Percentiles rank a stretch among this genome's conserved stretches.
Evolutionary conservation across 1,284 basidiomycete genomes (phyloP).

Genomic region (Heterobasidion parviporum): DNA sequence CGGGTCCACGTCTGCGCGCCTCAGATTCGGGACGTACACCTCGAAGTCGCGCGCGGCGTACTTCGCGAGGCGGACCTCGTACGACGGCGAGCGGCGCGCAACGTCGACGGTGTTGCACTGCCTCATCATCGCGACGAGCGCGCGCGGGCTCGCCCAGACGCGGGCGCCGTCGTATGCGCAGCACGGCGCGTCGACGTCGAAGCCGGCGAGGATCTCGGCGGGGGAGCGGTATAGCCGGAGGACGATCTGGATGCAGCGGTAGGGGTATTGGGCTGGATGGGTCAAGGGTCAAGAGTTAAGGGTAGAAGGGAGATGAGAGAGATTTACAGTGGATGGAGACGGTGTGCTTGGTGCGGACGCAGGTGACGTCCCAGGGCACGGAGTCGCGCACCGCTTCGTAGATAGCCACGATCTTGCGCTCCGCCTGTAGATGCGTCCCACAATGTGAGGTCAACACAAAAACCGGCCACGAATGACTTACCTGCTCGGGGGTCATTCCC

Average conservation of each 20-base stretch:
- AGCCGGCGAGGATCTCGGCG: constrained; percentile 53
- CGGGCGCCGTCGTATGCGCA: constrained; percentile 46
- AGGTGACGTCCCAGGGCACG: constrained; percentile 57
- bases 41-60: constrained; percentile 47
- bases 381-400: constrained; percentile 55
- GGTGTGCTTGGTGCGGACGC: constrained; percentile 53
- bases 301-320: background rate
- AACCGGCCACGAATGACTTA: background rate
- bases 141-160: constrained; percentile 49
- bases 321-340: constrained; percentile 43
- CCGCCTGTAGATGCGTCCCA: constrained; percentile 28
- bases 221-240: constrained; percentile 25
- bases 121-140: constrained; percentile 48
- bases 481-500: constrained; percentile 20
- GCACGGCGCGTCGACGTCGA: constrained; percentile 54
- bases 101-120: constrained; percentile 54
- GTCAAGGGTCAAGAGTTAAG: constrained; percentile 24
- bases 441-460: background rate
- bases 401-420: constrained; percentile 45
- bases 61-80: constrained; percentile 50
- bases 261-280: constrained; percentile 46
- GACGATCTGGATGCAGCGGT: constrained; percentile 42
- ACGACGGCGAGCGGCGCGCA: constrained; percentile 52
- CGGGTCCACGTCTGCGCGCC: constrained; percentile 43
- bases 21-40: constrained; percentile 42